Conservation (phyloP, 306 rosid species). For the Sphenostylis stenocarpa region DNA sequence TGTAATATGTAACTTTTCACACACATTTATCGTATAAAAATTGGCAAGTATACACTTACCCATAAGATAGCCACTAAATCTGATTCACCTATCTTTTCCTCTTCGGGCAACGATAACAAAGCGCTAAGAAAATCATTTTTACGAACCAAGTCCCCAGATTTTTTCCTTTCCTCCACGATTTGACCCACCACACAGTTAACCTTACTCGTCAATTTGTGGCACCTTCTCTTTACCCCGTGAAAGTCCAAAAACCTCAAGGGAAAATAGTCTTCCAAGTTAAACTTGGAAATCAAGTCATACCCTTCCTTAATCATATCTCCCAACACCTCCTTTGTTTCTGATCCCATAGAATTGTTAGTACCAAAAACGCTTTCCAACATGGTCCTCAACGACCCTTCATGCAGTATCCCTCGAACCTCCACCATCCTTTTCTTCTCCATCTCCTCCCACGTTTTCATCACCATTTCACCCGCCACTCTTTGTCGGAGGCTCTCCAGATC, state of each 20-base stretch:
- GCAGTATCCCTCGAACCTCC: conserved; percentile 54
- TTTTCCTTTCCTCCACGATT: conserved; percentile 59
- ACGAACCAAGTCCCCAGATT: background rate
- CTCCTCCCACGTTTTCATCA: conserved; percentile 25
- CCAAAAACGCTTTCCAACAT: conserved; percentile 86
- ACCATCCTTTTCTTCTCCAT: conserved; percentile 56
- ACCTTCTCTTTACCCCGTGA: conserved; percentile 76
- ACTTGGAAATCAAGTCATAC: conserved; percentile 60
- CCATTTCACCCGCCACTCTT: conserved; percentile 52
- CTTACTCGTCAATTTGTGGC: conserved; percentile 58
- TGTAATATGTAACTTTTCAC: no score
- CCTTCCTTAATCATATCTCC: conserved; percentile 71
- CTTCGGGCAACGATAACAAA: conserved; percentile 60
- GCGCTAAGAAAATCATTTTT: conserved; percentile 69
- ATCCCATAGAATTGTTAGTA: background rate
- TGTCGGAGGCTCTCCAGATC: conserved; percentile 52
- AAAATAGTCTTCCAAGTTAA: conserved; percentile 78
- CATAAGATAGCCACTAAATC: conserved; percentile 82
- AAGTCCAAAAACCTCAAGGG: conserved; percentile 71
- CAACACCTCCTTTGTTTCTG: conserved; percentile 27
- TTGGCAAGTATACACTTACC: no score
- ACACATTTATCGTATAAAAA: no score
- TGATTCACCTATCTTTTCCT: conserved; percentile 55
- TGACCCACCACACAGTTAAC: conserved; percentile 53
- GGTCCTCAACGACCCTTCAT: conserved; percentile 62